Base-by-base conservation (phyloP, 768 basidiomycete genomes). In the Suillus cothurnatus region DNA sequence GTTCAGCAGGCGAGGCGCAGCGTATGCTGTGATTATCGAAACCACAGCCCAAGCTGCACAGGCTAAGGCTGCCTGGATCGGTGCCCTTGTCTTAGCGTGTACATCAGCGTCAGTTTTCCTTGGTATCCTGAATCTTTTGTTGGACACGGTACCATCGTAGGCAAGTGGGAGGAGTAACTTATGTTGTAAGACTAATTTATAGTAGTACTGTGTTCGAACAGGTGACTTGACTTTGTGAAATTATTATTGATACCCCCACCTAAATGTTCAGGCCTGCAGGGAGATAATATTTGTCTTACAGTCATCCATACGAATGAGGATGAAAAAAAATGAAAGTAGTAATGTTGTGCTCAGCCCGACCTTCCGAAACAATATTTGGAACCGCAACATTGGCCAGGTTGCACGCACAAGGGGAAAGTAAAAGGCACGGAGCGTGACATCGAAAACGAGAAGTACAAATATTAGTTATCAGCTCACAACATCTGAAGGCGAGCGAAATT, bases 21-120 rank as follows among this genome's bases (percentile, higher is more conserved):
- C 53, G 6, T 55, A 55, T 34, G 32, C 21, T 34, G 32, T 34
- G 32, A n/a, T 55, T 7, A 55, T 34, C 32, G 53, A 55, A 55
- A 55, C 53, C 21, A 3, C 53, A 55, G 53, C 53, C 12, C 62
- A 12, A 78, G 77, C 62, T 9, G 31, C 45, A 8, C 38, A 62
- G 50, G 77, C 77, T 70, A 72, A 64, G 43, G 36, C 14, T 0
- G 77, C 77, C 15, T 82, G 82, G 81, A 73, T 77, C 53, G 79
- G 80, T 0, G 81, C 75, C 1, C 72, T 79, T 0, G 67, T 63
- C 11, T 69, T 82, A 3, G 74, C 76, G 3, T 65, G 71, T 39
- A 58, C 60, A 1, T 70, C 62, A 63, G 75, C 74, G 4, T 14
- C 57, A 0, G 28, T 72, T 34, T 80, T 77, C 36, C 69, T 77